These are phyloP conservation scores for Nannochloropsis gaditana DNA, from an alignment of 108 stramenopile genomes.

Conservation along the genomic window DNA sequence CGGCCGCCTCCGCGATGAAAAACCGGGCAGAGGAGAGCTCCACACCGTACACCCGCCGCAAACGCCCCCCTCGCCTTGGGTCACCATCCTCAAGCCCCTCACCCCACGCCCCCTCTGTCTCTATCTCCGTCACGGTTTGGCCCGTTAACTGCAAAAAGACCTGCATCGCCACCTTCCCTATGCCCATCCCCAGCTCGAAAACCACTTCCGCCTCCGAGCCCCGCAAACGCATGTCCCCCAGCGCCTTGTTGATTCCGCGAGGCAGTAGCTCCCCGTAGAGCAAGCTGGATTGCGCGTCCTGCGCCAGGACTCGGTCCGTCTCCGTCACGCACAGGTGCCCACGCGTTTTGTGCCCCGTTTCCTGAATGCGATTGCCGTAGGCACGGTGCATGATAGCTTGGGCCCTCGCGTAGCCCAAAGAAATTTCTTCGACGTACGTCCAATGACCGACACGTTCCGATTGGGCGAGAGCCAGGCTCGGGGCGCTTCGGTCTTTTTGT, in stretches of 20 bases:
- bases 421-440: constrained; percentile 48
- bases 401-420: constrained; percentile 47
- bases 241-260: constrained; percentile 51
- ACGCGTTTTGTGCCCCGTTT: constrained; percentile 53
- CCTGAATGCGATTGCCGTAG: constrained; percentile 44
- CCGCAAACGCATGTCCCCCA: constrained; percentile 36
- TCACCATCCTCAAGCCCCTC: not conserved
- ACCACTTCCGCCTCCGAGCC: constrained; percentile 28
- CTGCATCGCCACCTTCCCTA: constrained; percentile 53
- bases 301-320: constrained; percentile 34
- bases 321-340: constrained; percentile 54
- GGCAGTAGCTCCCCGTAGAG: constrained; percentile 57
- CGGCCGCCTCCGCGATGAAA: constrained; percentile 36
- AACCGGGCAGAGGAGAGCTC: constrained; percentile 51
- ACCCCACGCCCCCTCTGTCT: not conserved
- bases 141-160: constrained; percentile 49
- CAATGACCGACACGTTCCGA: not conserved
- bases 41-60: constrained; percentile 43
- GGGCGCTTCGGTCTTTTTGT: too few species aligned
- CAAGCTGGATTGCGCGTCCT: constrained; percentile 33
- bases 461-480: too few species aligned
- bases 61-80: not conserved
- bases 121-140: not conserved
- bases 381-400: constrained; percentile 48
- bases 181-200: constrained; percentile 56